Conservation (phyloP, 192 early-diverging fungal genomes). For the Mycoemilia scoparia region DNA sequence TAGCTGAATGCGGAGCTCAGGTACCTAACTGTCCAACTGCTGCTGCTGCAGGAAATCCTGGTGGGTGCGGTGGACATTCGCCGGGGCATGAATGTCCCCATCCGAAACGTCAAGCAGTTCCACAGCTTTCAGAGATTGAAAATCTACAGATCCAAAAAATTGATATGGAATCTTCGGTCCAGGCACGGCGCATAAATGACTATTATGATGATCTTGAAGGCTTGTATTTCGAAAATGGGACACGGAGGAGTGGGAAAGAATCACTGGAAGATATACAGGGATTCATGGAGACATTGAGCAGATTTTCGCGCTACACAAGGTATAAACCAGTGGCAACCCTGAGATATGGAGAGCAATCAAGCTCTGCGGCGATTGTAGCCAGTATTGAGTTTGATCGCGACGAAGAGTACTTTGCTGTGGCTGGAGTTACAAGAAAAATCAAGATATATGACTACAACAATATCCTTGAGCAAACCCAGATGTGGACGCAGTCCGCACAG, state of each 20-base stretch:
- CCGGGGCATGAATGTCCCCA: too few species aligned
- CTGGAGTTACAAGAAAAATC: constrained; percentile 81
- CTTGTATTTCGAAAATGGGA: constrained; percentile 49
- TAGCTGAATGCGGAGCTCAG: constrained; percentile 6
- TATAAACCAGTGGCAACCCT: constrained; percentile 62
- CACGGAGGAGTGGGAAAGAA: constrained; percentile 16
- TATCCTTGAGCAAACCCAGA: constrained; percentile 23
- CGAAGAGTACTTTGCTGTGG: constrained; percentile 84
- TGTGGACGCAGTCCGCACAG: constrained; percentile 17
- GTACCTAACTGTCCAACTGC: constrained; percentile 12
- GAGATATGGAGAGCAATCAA: constrained; percentile 55
- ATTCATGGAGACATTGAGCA: constrained; percentile 38
- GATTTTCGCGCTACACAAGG: constrained; percentile 45
- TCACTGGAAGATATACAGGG: constrained; percentile 21
- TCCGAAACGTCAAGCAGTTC: neutral
- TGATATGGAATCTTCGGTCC: too few species aligned
- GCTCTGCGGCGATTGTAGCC: constrained; percentile 64
- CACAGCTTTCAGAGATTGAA: neutral
- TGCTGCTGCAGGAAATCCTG: constrained; percentile 2
- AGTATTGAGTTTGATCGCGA: constrained; percentile 90
- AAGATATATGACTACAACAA: constrained; percentile 76
- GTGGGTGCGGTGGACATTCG: too few species aligned
- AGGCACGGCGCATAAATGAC: constrained; percentile 29
- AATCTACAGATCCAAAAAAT: constrained; percentile 1
- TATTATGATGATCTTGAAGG: constrained; percentile 55